A percentile compares a stretch with the other conserved stretches of the same genome.
Conservation (phyloP, 345 rosid genomes). For the Pugionium dolabratum region DNA sequence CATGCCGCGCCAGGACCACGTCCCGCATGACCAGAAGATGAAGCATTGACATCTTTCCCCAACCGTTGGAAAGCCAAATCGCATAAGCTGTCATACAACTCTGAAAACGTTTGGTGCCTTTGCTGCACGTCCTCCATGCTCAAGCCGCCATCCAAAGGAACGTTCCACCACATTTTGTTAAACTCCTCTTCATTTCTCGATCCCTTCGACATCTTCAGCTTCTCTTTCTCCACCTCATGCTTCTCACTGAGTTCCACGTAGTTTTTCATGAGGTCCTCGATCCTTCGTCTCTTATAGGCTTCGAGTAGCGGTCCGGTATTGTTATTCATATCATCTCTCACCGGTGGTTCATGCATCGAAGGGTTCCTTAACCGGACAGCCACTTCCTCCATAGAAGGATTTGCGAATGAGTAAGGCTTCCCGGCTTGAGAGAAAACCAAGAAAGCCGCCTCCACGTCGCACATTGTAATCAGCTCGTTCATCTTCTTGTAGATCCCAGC, state of each 20-base stretch:
- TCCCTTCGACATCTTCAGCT: constrained; percentile 6
- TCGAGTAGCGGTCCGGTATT: constrained; percentile 32
- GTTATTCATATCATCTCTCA: neutral
- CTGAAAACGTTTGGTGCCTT: neutral
- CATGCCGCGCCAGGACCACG: neutral
- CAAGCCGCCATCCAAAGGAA: neutral
- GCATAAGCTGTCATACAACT: neutral
- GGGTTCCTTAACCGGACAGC: constrained; percentile 21
- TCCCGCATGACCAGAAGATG: neutral
- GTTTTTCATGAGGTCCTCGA: constrained; percentile 23
- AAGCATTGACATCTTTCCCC: neutral
- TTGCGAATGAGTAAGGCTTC: constrained; percentile 42
- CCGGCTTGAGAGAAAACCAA: constrained; percentile 44
- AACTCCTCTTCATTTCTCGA: neutral
- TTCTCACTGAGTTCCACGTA: constrained; percentile 3
- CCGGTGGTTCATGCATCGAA: neutral
- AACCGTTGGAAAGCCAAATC: neutral
- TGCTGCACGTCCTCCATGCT: neutral
- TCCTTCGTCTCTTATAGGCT: constrained; percentile 36
- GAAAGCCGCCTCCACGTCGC: constrained; percentile 35
- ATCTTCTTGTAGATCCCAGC: constrained; percentile 47
- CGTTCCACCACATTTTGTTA: constrained; percentile 14
- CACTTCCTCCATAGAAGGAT: constrained; percentile 41
- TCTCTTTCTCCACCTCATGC: constrained; percentile 30
- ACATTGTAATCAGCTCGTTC: constrained; percentile 42